A percentile compares a stretch with the other conserved stretches of the same genome.
Conservation (phyloP, 2,329 filamentous ascomycete species). For the Sporothrix protearum region DNA sequence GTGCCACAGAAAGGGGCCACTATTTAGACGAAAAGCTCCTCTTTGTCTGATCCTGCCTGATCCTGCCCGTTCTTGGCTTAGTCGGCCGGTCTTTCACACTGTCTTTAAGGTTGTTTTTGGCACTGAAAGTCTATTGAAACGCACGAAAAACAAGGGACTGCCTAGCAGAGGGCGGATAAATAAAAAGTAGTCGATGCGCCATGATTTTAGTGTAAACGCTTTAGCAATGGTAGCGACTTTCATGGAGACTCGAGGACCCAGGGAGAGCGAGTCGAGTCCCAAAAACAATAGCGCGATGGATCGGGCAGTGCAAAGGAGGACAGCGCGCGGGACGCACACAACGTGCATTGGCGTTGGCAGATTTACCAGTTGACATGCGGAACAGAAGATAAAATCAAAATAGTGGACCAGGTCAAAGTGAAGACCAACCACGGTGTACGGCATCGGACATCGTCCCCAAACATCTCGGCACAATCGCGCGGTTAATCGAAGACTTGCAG, state of each 20-base stretch:
- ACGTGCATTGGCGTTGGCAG: neutral
- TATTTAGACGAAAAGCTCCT: neutral
- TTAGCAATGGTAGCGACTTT: too few relatives aligned
- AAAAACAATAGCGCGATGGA: neutral
- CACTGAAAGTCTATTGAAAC: neutral
- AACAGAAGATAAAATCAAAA: neutral
- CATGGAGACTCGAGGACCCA: too few relatives aligned
- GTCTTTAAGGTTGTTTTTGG: slow-evolving; percentile 8
- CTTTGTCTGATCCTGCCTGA: neutral
- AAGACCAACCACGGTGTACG: neutral
- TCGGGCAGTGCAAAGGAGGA: neutral
- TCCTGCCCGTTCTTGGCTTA: neutral
- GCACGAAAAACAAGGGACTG: too few relatives aligned
- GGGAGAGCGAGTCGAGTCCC: too few relatives aligned
- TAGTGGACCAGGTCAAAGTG: neutral
- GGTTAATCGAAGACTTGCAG: neutral
- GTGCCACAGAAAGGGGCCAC: neutral
- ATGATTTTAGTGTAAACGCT: too few relatives aligned
- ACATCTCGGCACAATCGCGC: neutral
- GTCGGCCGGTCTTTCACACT: neutral
- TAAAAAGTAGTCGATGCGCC: too few relatives aligned
- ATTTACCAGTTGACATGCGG: neutral
- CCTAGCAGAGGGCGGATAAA: too few relatives aligned
- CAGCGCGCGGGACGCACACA: neutral
- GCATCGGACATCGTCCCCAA: neutral